Conservation (phyloP, 2,329 filamentous ascomycete genomes). For the Triangularia verruculosa region DNA sequence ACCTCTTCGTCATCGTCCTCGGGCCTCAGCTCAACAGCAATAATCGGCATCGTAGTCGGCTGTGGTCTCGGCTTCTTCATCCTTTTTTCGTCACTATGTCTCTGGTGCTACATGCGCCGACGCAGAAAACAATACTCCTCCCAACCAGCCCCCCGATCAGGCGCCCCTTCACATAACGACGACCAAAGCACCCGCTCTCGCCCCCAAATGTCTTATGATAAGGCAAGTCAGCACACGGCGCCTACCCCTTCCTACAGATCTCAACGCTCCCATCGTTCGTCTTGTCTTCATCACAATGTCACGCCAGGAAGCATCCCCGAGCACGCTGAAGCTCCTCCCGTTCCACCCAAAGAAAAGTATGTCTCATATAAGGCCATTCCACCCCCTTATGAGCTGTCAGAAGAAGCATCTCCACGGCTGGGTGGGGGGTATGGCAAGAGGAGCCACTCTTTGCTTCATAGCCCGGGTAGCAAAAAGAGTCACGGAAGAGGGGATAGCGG, state of each 20-base stretch:
- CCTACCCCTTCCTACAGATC: not conserved
- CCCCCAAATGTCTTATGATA: not conserved
- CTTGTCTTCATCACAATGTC: not conserved
- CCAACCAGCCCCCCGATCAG: not conserved
- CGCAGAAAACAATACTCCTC: slow-evolving; percentile 19
- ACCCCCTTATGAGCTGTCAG: slow-evolving; percentile 24
- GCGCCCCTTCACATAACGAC: not conserved
- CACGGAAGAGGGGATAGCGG: slow-evolving; percentile 11
- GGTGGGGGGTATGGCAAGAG: not conserved
- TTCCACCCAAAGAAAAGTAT: slow-evolving; percentile 23
- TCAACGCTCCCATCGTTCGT: not conserved
- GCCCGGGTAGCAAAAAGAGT: not conserved
- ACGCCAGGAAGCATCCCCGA: not conserved
- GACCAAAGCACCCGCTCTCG: not conserved
- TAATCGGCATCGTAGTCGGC: slow-evolving; percentile 30
- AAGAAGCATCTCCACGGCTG: slow-evolving; percentile 16
- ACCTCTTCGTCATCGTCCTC: slow-evolving; percentile 3
- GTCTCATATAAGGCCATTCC: slow-evolving; percentile 11
- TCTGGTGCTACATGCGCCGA: slow-evolving; percentile 27
- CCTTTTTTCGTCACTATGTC: slow-evolving; percentile 15
- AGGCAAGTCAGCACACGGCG: not conserved
- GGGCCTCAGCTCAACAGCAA: slow-evolving; percentile 24
- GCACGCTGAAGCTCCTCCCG: slow-evolving; percentile 16
- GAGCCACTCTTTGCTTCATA: not conserved
- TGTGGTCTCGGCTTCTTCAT: slow-evolving; percentile 25